A percentile compares a stretch with the other conserved stretches of the same genome.
Conservation (phyloP, 768 basidiomycete genomes). For the Candolleomyces aberdarensis region DNA sequence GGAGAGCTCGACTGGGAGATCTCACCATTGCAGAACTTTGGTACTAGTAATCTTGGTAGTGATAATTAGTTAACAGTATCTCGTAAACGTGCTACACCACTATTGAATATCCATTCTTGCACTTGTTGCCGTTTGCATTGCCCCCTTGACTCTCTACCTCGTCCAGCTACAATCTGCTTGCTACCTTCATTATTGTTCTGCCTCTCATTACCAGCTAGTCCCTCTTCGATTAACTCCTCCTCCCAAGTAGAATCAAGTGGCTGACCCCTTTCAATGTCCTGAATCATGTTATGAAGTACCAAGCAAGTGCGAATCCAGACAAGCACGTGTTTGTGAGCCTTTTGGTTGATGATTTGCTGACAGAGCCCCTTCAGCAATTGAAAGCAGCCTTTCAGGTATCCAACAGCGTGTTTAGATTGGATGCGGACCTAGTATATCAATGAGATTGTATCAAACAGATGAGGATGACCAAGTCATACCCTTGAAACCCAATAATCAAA, state of each 20-base stretch:
- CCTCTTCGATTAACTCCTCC: no score
- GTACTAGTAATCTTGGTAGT: neutral
- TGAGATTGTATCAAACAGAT: neutral
- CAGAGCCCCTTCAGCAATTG: slow-evolving; percentile 29
- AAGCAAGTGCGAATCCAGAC: slow-evolving; percentile 1
- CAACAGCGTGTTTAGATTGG: slow-evolving; percentile 37
- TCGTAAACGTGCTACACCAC: neutral
- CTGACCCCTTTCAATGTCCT: neutral
- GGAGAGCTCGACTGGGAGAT: no score
- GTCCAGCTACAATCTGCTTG: neutral
- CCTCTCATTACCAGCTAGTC: neutral
- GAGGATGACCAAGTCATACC: slow-evolving; percentile 10
- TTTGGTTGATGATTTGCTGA: neutral
- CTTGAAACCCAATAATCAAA: slow-evolving; percentile 24
- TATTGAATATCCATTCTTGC: neutral
- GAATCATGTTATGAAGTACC: slow-evolving; percentile 2
- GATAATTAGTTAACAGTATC: neutral
- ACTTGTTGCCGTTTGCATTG: neutral
- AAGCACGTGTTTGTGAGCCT: neutral
- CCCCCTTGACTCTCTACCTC: neutral
- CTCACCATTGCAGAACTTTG: neutral
- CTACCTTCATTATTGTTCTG: neutral
- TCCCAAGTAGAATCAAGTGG: no score
- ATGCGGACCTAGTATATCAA: slow-evolving; percentile 26
- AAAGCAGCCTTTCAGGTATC: slow-evolving; percentile 38